phyloP scores from a whole-genome alignment of 306 rosid genomes.

The Hippophae rhamnoides region DNA sequence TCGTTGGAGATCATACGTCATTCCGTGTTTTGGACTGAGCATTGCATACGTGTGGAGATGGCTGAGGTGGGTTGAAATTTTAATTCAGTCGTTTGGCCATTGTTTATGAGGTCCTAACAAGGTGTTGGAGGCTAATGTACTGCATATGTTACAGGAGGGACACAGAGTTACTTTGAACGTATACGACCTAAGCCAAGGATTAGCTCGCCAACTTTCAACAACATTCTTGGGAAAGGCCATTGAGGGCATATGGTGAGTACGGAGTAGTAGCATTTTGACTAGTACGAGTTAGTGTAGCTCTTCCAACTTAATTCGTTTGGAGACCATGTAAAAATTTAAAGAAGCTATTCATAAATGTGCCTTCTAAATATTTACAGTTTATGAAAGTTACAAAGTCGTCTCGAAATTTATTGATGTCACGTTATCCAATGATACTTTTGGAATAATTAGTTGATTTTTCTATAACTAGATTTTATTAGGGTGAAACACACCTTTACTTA shows the following conservation, averaged over 20 bases:
- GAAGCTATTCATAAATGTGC: too few relatives aligned
- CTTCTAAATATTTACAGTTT: too few relatives aligned
- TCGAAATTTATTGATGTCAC: too few relatives aligned
- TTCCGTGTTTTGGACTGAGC: neutral
- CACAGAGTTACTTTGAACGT: conserved; percentile 61
- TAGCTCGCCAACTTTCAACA: conserved; percentile 74
- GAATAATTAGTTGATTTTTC: too few relatives aligned
- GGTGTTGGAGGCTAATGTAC: neutral
- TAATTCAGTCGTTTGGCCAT: neutral
- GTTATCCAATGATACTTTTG: too few relatives aligned
- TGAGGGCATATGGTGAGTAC: conserved; percentile 71
- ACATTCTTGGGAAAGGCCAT: conserved; percentile 81
- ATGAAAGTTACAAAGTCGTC: too few relatives aligned
- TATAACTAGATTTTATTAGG: too few relatives aligned
- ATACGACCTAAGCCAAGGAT: conserved; percentile 92
- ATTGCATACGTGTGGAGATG: conserved; percentile 24
- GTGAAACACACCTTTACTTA: too few relatives aligned
- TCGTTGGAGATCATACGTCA: neutral
- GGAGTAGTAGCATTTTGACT: conserved; percentile 14
- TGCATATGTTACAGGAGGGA: conserved; percentile 56
- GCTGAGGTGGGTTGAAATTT: conserved; percentile 50
- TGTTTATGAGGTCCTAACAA: neutral
- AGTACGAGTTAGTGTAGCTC: neutral
- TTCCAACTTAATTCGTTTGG: too few relatives aligned
- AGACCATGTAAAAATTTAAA: too few relatives aligned